Evolutionary conservation across 148 eudicot species (phyloP).

Genomic region (Suaeda aralocaspica): DNA sequence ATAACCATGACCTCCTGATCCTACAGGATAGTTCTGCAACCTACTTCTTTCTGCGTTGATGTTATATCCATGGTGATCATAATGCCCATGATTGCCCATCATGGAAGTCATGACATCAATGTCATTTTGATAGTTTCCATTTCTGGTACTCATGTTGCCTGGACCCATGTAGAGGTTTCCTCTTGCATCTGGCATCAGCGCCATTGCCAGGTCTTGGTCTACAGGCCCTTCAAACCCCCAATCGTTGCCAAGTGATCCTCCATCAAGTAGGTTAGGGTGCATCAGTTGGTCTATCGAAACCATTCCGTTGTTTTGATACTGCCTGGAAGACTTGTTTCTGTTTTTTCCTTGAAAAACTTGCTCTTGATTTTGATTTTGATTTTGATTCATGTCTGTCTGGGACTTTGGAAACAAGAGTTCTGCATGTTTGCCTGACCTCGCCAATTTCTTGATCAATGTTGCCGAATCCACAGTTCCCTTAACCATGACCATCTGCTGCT

Average conservation of each 20-base stretch:
- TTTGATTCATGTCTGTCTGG: slow-evolving; percentile 24
- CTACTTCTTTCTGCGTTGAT: slow-evolving; percentile 12
- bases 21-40: slow-evolving; percentile 19
- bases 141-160: slow-evolving; percentile 10
- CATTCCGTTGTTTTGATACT: slow-evolving; percentile 4
- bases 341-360: slow-evolving; percentile 1
- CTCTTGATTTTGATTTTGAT: slow-evolving; percentile 31
- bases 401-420: slow-evolving; percentile 38
- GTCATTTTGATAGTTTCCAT: slow-evolving; percentile 19
- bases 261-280: slow-evolving; percentile 8
- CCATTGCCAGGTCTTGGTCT: slow-evolving; percentile 15
- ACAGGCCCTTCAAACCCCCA: slow-evolving; percentile 15
- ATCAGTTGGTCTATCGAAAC: slow-evolving; percentile 13
- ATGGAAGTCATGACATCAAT: slow-evolving; percentile 22
- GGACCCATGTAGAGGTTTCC: slow-evolving; percentile 9
- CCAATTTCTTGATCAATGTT: slow-evolving; percentile 53
- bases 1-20: slow-evolving; percentile 26
- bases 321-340: slow-evolving; percentile 15
- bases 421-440: slow-evolving; percentile 52
- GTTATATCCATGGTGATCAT: slow-evolving; percentile 14
- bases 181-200: slow-evolving; percentile 2
- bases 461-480: slow-evolving; percentile 42
- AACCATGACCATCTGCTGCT: slow-evolving; percentile 50
- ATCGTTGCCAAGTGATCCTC: slow-evolving; percentile 7
- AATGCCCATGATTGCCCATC: slow-evolving; percentile 23